These are phyloP conservation scores for Leccinum arenicola DNA, from an alignment of 768 basidiomycete genomes.

Conservation along the genomic window DNA sequence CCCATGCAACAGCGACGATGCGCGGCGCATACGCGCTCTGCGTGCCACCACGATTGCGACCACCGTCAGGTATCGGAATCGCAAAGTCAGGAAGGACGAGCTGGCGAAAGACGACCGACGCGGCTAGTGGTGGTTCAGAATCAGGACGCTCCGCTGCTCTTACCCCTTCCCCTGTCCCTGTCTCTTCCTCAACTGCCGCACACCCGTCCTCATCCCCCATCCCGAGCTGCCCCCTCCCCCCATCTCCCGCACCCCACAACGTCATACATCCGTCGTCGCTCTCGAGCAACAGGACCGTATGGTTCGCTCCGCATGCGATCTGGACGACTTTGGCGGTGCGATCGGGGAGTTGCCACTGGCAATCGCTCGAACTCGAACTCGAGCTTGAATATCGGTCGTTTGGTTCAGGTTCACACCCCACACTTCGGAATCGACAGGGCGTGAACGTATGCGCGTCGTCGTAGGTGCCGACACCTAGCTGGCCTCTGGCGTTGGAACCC, in stretches of 20 bases:
- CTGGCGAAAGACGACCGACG: slow-evolving; percentile 41
- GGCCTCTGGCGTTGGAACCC: slow-evolving; percentile 50
- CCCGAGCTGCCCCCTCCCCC: slow-evolving; percentile 71
- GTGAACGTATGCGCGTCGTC: slow-evolving; percentile 41
- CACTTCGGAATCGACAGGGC: slow-evolving; percentile 32
- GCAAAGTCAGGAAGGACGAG: slow-evolving; percentile 35
- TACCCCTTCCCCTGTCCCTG: not conserved
- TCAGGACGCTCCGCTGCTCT: not conserved
- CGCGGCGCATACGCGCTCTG: not conserved
- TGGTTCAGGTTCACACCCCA: slow-evolving; percentile 5
- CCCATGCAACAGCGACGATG: slow-evolving; percentile 63
- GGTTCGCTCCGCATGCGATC: slow-evolving; percentile 74
- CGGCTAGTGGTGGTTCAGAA: not conserved
- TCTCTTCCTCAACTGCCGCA: not conserved
- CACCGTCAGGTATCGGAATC: not conserved
- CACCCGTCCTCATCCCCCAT: slow-evolving; percentile 21
- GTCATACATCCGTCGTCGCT: slow-evolving; percentile 33
- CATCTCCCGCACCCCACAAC: slow-evolving; percentile 78
- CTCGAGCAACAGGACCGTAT: slow-evolving; percentile 66
- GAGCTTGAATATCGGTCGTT: not conserved
- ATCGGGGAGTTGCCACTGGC: slow-evolving; percentile 20
- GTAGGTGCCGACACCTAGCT: slow-evolving; percentile 39
- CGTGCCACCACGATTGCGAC: not conserved
- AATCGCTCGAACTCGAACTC: not conserved
- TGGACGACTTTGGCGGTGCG: slow-evolving; percentile 37